A percentile compares a stretch with the other conserved stretches of the same genome.
These are phyloP conservation scores for Lophiostoma macrostomum DNA, from an alignment of 495 filamentous ascomycete species.

Conservation along the genomic window DNA sequence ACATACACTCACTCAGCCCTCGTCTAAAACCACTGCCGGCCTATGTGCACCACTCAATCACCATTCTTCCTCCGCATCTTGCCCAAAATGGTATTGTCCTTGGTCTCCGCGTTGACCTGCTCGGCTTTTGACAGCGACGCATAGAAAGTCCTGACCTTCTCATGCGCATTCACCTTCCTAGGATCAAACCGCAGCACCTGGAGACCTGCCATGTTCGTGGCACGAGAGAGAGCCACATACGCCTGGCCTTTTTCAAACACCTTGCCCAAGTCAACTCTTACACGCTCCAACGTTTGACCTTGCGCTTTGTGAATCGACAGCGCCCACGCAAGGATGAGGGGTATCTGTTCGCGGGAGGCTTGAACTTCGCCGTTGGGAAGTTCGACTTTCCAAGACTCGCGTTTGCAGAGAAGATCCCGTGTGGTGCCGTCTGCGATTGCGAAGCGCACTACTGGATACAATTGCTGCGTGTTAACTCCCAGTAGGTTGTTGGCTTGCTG, in stretches of 20 bases:
- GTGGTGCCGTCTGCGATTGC: constrained; percentile 70
- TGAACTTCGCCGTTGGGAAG: constrained; percentile 93
- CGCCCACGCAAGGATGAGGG: constrained; percentile 94
- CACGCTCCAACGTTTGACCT: constrained; percentile 90
- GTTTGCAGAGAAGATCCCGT: constrained; percentile 74
- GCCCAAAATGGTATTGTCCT: constrained; percentile 13
- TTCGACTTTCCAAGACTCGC: constrained; percentile 93
- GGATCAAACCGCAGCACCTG: constrained; percentile 89
- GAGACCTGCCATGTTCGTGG: constrained; percentile 79
- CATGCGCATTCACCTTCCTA: constrained; percentile 90
- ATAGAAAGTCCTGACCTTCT: constrained; percentile 82
- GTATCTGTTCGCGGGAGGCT: constrained; percentile 72
- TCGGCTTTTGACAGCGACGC: constrained; percentile 63
- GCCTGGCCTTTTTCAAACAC: constrained; percentile 95
- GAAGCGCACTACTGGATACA: constrained; percentile 81
- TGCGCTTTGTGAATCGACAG: constrained; percentile 98
- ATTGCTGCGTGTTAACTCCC: constrained; percentile 42
- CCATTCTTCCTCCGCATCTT: constrained; percentile 3
- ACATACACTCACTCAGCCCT: too few relatives aligned
- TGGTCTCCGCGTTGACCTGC: constrained; percentile 12
- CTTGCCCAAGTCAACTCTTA: constrained; percentile 87
- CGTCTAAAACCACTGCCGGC: too few relatives aligned
- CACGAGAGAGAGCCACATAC: constrained; percentile 79
- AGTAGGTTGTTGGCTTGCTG: constrained; percentile 29
- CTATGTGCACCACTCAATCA: not conserved